Evolutionary conservation across 208 protist species (phyloP).

Genomic region (Wallacemonas sp.): DNA sequence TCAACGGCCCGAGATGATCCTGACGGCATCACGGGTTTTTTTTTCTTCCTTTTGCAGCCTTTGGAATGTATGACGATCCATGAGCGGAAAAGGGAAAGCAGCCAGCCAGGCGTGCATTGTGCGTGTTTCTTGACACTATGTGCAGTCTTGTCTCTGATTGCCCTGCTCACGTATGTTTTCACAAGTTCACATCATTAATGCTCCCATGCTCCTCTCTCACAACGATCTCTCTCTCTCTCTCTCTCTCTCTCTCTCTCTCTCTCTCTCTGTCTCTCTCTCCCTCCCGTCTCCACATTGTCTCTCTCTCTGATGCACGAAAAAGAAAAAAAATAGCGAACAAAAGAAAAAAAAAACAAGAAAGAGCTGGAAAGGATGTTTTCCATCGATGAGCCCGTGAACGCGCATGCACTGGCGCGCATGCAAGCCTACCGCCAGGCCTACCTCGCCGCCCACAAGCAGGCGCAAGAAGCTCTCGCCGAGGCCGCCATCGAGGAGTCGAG

Average conservation of each 20-base stretch:
- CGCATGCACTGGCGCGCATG: conserved; percentile 5
- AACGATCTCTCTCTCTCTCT: not conserved
- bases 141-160: too few species aligned
- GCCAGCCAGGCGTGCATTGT: too few species aligned
- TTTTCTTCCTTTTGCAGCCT: conserved; percentile 2
- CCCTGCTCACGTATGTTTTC: too few species aligned
- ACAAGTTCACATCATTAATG: too few species aligned
- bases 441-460: not conserved
- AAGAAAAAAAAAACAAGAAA: not conserved
- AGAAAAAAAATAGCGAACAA: not conserved
- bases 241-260: not conserved
- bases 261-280: not conserved
- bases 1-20: not conserved
- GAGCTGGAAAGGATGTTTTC: conserved; percentile 1
- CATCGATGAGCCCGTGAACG: not conserved
- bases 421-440: conserved; percentile 2
- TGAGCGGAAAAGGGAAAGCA: too few species aligned
- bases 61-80: not conserved
- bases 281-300: too few species aligned
- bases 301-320: not conserved
- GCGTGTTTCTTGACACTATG: too few species aligned
- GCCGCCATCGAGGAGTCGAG: not conserved
- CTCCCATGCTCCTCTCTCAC: not conserved
- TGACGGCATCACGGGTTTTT: not conserved
- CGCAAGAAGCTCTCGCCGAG: not conserved